These are phyloP conservation scores for Pestalotiopsis sp. DNA, from an alignment of 2,329 filamentous ascomycete genomes.

Conservation along the genomic window DNA sequence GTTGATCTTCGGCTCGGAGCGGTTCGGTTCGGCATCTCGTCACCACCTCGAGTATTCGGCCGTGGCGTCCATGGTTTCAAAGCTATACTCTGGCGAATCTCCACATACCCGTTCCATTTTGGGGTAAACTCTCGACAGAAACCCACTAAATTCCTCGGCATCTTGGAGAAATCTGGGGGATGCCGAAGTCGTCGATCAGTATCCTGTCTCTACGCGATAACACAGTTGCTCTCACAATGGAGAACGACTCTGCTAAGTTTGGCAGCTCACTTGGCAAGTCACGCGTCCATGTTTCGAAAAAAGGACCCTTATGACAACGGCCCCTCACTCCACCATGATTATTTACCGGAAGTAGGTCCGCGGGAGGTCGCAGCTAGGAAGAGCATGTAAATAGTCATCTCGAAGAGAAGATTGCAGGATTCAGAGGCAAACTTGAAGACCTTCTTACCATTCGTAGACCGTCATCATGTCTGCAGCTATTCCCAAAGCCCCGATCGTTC, in stretches of 20 bases:
- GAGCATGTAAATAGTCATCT: neutral
- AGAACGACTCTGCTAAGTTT: neutral
- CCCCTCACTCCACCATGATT: neutral
- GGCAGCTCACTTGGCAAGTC: neutral
- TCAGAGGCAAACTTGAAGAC: neutral
- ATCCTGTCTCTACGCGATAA: neutral
- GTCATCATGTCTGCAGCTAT: slow-evolving; percentile 6
- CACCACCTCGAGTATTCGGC: neutral
- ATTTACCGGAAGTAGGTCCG: neutral
- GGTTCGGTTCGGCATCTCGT: slow-evolving; percentile 2
- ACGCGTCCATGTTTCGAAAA: neutral
- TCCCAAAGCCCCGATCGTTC: slow-evolving; percentile 11
- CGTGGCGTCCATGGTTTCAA: neutral
- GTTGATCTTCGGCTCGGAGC: neutral
- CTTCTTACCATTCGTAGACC: neutral
- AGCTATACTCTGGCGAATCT: neutral
- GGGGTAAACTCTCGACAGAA: neutral
- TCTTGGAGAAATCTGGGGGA: neutral
- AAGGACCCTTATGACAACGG: neutral
- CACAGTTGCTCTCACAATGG: neutral
- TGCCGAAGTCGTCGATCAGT: neutral
- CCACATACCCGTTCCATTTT: neutral
- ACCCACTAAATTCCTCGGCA: neutral
- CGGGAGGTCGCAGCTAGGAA: neutral
- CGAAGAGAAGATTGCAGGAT: neutral